Evolutionary conservation across 345 rosid species (phyloP).

Genomic region (Viola odorata): DNA sequence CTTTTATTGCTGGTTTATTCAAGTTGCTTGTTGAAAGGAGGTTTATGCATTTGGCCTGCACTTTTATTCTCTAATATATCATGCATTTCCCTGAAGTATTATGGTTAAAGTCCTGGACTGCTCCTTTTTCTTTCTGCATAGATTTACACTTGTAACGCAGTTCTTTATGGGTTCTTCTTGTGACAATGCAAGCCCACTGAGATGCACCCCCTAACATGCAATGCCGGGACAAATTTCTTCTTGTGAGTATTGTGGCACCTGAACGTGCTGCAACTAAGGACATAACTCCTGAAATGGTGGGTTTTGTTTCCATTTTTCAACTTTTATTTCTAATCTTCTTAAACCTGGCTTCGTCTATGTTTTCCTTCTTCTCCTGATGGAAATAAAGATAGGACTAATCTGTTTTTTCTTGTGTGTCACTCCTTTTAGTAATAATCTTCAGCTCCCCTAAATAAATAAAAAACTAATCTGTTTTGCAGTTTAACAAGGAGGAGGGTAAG

Average conservation of each 20-base stretch:
- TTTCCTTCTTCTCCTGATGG: not conserved
- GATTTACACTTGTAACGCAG: not conserved
- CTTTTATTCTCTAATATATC: no score
- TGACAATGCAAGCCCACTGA: conserved; percentile 86
- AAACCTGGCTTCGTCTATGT: not conserved
- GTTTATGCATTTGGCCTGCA: not conserved
- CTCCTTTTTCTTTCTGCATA: not conserved
- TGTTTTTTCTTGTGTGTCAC: no score
- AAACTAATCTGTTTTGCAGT: conserved; percentile 35
- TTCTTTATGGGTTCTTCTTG: conserved; percentile 31
- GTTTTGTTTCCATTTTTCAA: not conserved
- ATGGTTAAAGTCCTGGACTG: not conserved
- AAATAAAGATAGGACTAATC: not conserved
- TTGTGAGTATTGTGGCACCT: conserved; percentile 59
- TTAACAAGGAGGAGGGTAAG: conserved; percentile 52
- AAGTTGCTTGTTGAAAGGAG: not conserved
- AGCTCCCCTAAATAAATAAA: no score
- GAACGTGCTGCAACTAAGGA: conserved; percentile 54
- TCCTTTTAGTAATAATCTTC: no score
- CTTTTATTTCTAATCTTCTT: not conserved
- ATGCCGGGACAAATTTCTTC: conserved; percentile 85
- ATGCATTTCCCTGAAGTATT: not conserved
- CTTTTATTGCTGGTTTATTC: not conserved
- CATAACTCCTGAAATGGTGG: conserved; percentile 60
- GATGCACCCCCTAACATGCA: conserved; percentile 82